Conservation (phyloP, 2,329 filamentous ascomycete genomes). For the Zopfia rhizophila region DNA sequence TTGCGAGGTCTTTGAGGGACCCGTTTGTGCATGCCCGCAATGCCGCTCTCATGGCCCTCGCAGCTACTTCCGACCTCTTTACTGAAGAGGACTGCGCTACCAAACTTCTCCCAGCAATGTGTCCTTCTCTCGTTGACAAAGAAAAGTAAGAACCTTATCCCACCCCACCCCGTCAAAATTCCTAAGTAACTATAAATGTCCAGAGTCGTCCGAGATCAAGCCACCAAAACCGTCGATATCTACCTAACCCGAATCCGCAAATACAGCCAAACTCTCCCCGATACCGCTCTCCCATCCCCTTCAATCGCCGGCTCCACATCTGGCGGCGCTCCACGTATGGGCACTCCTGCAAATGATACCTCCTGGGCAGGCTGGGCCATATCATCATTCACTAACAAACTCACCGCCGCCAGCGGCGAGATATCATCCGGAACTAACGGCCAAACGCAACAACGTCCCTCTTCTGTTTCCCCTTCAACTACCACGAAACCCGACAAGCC, state of each 20-base stretch:
- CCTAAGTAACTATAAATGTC: constrained; percentile 9
- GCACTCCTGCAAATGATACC: constrained; percentile 75
- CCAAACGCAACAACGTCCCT: constrained; percentile 57
- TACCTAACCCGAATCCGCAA: constrained; percentile 88
- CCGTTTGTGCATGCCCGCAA: constrained; percentile 95
- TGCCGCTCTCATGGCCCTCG: constrained; percentile 85
- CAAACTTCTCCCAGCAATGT: constrained; percentile 85
- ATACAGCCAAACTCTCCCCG: constrained; percentile 79
- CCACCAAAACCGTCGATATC: constrained; percentile 85
- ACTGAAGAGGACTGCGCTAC: constrained; percentile 87
- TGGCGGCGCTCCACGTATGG: constrained; percentile 74
- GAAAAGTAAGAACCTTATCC: constrained; percentile 70
- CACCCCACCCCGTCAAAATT: neutral
- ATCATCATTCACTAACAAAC: constrained; percentile 96
- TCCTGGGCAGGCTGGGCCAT: constrained; percentile 98
- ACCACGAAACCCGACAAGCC: constrained; percentile 60
- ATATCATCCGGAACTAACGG: constrained; percentile 69
- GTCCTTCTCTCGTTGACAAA: constrained; percentile 88
- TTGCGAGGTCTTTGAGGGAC: constrained; percentile 87
- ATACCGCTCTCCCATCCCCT: constrained; percentile 77
- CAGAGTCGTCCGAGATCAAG: constrained; percentile 84
- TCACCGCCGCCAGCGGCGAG: constrained; percentile 84
- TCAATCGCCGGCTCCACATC: constrained; percentile 56
- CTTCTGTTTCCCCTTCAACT: constrained; percentile 59
- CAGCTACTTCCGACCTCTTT: constrained; percentile 87